phyloP scores from a whole-genome alignment of 2,329 filamentous ascomycete genomes.

The Chaetoscypha palmicola region DNA sequence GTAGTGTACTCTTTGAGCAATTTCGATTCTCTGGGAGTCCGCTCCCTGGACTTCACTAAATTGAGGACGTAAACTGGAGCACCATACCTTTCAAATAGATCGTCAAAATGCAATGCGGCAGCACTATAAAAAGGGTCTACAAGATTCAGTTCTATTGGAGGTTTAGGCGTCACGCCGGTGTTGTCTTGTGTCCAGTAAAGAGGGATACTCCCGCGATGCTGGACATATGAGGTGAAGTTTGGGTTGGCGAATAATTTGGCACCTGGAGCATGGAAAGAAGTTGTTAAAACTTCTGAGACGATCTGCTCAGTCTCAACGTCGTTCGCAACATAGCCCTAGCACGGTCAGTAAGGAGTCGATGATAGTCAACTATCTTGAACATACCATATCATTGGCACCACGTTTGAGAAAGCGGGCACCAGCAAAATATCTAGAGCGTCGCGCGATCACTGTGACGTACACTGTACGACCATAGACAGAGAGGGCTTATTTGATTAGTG shows the following conservation, averaged over 20 bases:
- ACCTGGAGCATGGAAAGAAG: constrained; percentile 89
- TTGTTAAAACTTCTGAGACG: constrained; percentile 87
- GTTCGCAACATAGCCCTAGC: constrained; percentile 82
- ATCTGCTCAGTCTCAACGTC: constrained; percentile 99
- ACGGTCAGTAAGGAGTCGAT: constrained; percentile 9
- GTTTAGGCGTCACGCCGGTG: constrained; percentile 90
- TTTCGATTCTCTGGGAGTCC: constrained; percentile 86
- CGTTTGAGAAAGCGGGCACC: constrained; percentile 91
- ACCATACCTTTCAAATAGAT: constrained; percentile 88
- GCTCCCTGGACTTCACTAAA: constrained; percentile 80
- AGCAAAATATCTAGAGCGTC: constrained; percentile 87
- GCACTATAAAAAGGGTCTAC: constrained; percentile 93
- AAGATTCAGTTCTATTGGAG: constrained; percentile 91
- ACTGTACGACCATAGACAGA: constrained; percentile 82
- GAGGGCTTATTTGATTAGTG: constrained; percentile 50
- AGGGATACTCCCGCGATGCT: constrained; percentile 94
- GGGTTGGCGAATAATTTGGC: constrained; percentile 80
- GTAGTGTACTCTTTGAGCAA: constrained; percentile 80
- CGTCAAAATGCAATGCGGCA: constrained; percentile 89
- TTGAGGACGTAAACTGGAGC: constrained; percentile 89
- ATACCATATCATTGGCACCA: constrained; percentile 76
- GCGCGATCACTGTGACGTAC: constrained; percentile 88
- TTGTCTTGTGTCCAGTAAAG: constrained; percentile 97
- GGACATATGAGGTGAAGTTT: constrained; percentile 91
- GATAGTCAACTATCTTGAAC: constrained; percentile 6